Conservation (phyloP, 169 alveolate species). For the Plasmodium falciparum region DNA sequence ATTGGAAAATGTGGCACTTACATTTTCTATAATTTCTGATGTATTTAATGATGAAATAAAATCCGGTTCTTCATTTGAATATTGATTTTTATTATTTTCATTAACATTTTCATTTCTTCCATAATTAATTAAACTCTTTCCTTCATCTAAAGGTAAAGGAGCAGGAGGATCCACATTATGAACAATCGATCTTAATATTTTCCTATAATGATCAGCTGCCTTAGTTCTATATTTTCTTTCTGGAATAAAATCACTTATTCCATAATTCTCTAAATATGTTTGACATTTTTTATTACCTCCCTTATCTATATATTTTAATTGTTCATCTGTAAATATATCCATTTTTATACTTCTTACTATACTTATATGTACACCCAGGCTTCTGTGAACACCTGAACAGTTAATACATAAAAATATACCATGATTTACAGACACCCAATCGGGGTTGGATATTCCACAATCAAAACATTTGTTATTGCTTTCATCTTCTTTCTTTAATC, state of each 20-base stretch:
- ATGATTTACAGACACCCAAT: constrained; percentile 97
- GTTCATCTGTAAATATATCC: constrained; percentile 96
- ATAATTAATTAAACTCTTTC: constrained; percentile 46
- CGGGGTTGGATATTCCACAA: constrained; percentile 92
- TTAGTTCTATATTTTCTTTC: constrained; percentile 84
- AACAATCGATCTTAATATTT: constrained; percentile 60
- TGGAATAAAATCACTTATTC: constrained; percentile 81
- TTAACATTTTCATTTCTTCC: constrained; percentile 60
- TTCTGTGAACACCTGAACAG: constrained; percentile 93
- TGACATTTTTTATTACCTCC: constrained; percentile 86
- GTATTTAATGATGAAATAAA: constrained; percentile 54
- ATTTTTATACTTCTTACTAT: constrained; percentile 94
- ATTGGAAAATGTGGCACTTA: constrained; percentile 59
- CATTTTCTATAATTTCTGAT: constrained; percentile 59
- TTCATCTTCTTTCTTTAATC: constrained; percentile 69
- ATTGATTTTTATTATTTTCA: constrained; percentile 49
- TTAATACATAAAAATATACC: constrained; percentile 95
- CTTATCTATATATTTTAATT: constrained; percentile 86
- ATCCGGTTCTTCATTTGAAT: constrained; percentile 36
- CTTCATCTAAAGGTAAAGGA: constrained; percentile 71
- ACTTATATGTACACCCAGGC: constrained; percentile 94
- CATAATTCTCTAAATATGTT: constrained; percentile 81
- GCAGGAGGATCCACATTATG: constrained; percentile 71
- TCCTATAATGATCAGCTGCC: constrained; percentile 87
- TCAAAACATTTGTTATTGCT: constrained; percentile 83